Evolutionary conservation across 169 alveolate species (phyloP), one percentile per base, ranked within the genome.

Genomic region (Cryptosporidium meleagridis): DNA sequence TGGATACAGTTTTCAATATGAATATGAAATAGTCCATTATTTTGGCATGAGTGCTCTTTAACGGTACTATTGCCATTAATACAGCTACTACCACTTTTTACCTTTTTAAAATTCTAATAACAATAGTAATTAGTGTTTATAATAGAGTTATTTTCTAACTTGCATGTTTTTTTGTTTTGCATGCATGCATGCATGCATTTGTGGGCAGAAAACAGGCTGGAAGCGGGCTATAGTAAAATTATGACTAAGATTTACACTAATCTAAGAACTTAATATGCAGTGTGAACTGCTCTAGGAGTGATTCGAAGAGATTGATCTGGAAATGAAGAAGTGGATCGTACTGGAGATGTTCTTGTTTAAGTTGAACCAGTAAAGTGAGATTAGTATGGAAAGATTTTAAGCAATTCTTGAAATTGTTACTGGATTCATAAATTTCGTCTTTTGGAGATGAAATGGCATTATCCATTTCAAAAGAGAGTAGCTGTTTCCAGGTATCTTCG

Each of bases 1-100:
- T 80, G 35, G 89, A 80, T 48, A 80, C 89, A 5, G 75, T 80
- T 16, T 41, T 80, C 37, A 80, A 65, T 23, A 55, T 55, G 67
- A 55, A 26, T 55, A 55, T 55, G 10, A 55, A 26, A 55, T 55
- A 26, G 10, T 23, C 3, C 35, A 7, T 5, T 55, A 18, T 53
- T 53, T 6, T 23, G 29, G 62, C 7, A n/a, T 10, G 7, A 16
- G 31, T 0, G 7, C n/a, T 41, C 16, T 41, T 8, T 12, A 16
- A 41, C 16, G 2, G 9, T 37, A 37, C 44, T 4, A 9, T 37
- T 37, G 65, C 37, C 21, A 53, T 5, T 53, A 6, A 53, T 53
- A 14, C 0, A 37, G 4, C 44, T 7, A 5, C 7, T 12, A 48
- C 21, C 18, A 48, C 55, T 45, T 16, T 9, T 9, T 16, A 7